phyloP scores from a whole-genome alignment of 306 rosid genomes.

The Vigna angularis region DNA sequence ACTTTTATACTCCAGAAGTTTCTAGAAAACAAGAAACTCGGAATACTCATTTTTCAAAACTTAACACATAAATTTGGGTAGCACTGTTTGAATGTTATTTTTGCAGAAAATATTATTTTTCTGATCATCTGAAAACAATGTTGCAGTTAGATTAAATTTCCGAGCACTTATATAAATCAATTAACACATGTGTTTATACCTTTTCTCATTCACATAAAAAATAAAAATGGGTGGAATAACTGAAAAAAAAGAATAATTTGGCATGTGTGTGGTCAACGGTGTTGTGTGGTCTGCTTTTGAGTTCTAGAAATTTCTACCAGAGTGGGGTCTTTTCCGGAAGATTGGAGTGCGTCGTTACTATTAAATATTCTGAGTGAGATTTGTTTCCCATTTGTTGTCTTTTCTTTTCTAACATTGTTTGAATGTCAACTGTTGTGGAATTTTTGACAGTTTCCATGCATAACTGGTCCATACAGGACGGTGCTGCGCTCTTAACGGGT shows the following conservation, averaged over 20 bases:
- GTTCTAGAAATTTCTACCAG: neutral
- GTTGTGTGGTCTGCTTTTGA: neutral
- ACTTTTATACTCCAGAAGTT: no score
- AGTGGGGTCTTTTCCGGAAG: neutral
- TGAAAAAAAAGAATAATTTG: neutral
- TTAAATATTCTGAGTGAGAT: neutral
- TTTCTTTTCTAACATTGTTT: neutral
- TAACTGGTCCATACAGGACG: neutral
- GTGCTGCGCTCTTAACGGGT: neutral
- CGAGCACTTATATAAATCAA: neutral
- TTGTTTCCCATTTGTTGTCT: neutral
- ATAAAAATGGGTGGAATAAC: neutral
- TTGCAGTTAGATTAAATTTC: neutral
- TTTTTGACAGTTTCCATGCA: conserved; percentile 40
- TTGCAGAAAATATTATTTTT: no score
- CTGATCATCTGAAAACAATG: no score
- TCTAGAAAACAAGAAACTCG: no score
- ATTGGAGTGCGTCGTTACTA: neutral
- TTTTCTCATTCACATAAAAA: neutral
- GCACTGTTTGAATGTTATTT: no score
- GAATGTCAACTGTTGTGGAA: conserved; percentile 2
- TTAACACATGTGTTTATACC: no score
- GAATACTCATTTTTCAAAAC: no score
- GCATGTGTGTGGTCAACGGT: neutral
- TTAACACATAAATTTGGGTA: no score